Base-by-base conservation (phyloP, 2,329 filamentous ascomycete genomes). In the Huntiella abstrusa region DNA sequence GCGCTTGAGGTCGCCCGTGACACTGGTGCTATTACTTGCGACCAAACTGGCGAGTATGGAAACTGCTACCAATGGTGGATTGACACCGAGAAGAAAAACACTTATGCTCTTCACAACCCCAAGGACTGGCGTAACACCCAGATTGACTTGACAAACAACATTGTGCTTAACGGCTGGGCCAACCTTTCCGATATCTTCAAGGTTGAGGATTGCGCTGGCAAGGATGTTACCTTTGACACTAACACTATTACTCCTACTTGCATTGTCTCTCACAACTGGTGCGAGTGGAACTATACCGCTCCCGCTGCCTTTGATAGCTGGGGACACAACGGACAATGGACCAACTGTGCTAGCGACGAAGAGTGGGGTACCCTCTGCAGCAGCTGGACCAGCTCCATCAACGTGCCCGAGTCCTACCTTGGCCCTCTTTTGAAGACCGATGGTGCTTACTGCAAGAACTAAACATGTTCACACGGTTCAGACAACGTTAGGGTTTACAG, bases 41-140 rank as follows among this genome's bases (percentile, higher is more conserved):
- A 22, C 7, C 16, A 28, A 15, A 43, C 41, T 13, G 17, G 40
- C 46, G 45, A 35, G 53, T 54, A 43, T 52, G 53, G 36, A 4
- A 45, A 45, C 43, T 45, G 43, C 35, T 45, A 35, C 43, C 54
- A 55, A 28, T 55, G 49, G 46, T 56, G 52, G 50, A 41, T 53
- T 33, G 53, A 55, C 8, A 22, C 22, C 4, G 47, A 47, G 7
- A 53, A 51, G n/a, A 49, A 47, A 13, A 53, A 52, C 51, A 53
- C 54, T 0, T 56, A 55, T 43, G 52, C 54, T 3, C 49, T 56
- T 2, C 54, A 56, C 39, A 56, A 55, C 48, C 54, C 53, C 1
- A 45, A 48, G 2, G 53, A 56, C 41, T 52, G 40, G 8, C n/a
- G 38, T 32, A 54, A 55, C 46, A 52, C 51, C 3, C 50, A 55